Evolutionary conservation across 805 yeast species (phyloP), one percentile per base, ranked within the genome.

Genomic region (Metschnikowia amazonensis): DNA sequence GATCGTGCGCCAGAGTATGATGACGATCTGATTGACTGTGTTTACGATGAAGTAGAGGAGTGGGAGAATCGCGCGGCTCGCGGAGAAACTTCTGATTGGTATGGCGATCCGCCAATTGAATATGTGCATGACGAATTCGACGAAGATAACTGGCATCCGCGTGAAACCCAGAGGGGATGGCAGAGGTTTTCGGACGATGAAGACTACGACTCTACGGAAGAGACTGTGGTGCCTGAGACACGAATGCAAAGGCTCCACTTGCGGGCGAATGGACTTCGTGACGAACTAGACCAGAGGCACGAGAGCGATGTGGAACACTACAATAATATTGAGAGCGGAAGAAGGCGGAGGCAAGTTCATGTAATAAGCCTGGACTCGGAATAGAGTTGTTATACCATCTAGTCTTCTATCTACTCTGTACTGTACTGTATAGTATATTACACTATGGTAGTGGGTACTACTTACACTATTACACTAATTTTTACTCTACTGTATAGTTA

Each of bases 331-430:
- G 32, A 39, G 16, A 25, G 33, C 6, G 16, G 37, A 7, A 33
- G 33, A 18, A 20, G 31, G 16, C 44, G 37, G 28, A 25, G 47
- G 11, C 33, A 41, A 4, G 37, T 27, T 10, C 36, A 46, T 17
- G 39, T 46, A 30, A 14, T 45, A 10, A 49, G 46, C 28, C 51
- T 50, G 54, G 53, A 52, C 34, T 43, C 48, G 1, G 54, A 50
- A 16, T 51, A 21, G 24, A n/a, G n/a, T n/a, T n/a, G n/a, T n/a
- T n/a, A n/a, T n/a, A n/a, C n/a, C n/a, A n/a, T n/a, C n/a, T n/a
- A n/a, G n/a, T n/a, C n/a, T n/a, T n/a, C n/a, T n/a, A n/a, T n/a
- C n/a, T n/a, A n/a, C n/a, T n/a, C n/a, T n/a, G n/a, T n/a, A n/a
- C n/a, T n/a, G n/a, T n/a, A n/a, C n/a, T n/a, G n/a, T n/a, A n/a